These are phyloP conservation scores for Diplodia scrobiculata DNA, from an alignment of 2,329 filamentous ascomycete genomes.

Conservation along the genomic window DNA sequence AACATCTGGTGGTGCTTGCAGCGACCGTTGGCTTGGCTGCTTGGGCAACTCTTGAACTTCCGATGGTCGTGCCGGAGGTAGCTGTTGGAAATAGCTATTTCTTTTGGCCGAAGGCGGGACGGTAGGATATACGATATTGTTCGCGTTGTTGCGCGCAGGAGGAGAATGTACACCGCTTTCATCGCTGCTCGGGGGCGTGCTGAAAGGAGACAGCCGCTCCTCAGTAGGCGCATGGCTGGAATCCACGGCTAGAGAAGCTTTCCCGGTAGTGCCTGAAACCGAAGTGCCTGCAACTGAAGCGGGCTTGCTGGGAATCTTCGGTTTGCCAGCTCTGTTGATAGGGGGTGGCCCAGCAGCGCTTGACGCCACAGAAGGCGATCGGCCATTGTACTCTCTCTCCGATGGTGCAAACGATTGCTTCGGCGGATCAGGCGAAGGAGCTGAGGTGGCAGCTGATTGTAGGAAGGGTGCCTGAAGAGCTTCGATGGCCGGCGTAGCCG, in stretches of 20 bases:
- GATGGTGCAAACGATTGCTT: conserved; percentile 31
- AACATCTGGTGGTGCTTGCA: conserved; percentile 1
- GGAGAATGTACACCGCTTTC: conserved; percentile 49
- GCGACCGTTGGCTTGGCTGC: not conserved
- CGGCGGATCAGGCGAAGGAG: conserved; percentile 36
- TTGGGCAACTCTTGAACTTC: conserved; percentile 31
- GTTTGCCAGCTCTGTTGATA: conserved; percentile 79
- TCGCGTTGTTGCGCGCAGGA: not conserved
- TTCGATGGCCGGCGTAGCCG: conserved; percentile 48
- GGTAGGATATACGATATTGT: conserved; percentile 31
- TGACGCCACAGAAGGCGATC: conserved; percentile 36
- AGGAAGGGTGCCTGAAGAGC: conserved; percentile 43
- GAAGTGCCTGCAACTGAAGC: conserved; percentile 34
- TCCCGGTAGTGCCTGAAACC: conserved; percentile 33
- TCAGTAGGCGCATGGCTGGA: conserved; percentile 48
- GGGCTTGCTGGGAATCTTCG: conserved; percentile 60
- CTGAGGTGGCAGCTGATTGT: conserved; percentile 33
- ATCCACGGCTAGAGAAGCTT: conserved; percentile 42
- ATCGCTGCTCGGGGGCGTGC: conserved; percentile 76
- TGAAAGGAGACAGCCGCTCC: conserved; percentile 73
- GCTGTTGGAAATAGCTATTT: conserved; percentile 39
- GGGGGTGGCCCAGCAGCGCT: conserved; percentile 62
- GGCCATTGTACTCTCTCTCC: conserved; percentile 3
- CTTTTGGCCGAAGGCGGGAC: conserved; percentile 29
- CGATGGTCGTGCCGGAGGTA: conserved; percentile 36